Conservation (phyloP, 1,139 yeast genomes). For the Yamadazyma triangularis region DNA sequence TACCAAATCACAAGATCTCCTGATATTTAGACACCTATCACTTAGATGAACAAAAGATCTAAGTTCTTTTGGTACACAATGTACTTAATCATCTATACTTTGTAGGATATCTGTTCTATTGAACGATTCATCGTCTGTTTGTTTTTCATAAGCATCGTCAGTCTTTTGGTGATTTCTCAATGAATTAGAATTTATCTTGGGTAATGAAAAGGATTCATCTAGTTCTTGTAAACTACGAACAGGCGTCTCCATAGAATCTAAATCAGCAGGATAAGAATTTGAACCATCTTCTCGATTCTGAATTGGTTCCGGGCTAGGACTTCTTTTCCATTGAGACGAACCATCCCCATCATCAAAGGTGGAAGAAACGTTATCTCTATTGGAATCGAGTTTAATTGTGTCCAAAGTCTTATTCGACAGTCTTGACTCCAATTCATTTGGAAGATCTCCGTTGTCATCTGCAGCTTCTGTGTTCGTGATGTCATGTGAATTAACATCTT, state of each 20-base stretch:
- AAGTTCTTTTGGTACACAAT: no score
- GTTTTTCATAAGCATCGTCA: no score
- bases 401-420: constrained; percentile 12
- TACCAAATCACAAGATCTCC: no score
- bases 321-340: constrained; percentile 1
- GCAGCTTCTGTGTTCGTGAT: constrained; percentile 5
- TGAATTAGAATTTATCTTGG: constrained; percentile 17
- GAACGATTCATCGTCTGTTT: no score
- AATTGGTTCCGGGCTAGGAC: background rate
- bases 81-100: no score
- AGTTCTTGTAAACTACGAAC: constrained; percentile 4
- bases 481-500: background rate
- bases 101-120: no score
- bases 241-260: constrained; percentile 1
- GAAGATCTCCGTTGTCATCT: constrained; percentile 1
- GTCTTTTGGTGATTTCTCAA: constrained; percentile 4
- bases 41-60: no score
- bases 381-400: constrained; percentile 8
- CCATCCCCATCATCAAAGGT: no score
- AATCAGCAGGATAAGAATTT: constrained; percentile 1
- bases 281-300: constrained; percentile 4
- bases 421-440: constrained; percentile 3
- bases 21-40: no score
- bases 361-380: background rate
- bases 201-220: constrained; percentile 31